These are phyloP conservation scores for Endogone sp. DNA, from an alignment of 192 early-diverging fungal species.

Conservation along the genomic window DNA sequence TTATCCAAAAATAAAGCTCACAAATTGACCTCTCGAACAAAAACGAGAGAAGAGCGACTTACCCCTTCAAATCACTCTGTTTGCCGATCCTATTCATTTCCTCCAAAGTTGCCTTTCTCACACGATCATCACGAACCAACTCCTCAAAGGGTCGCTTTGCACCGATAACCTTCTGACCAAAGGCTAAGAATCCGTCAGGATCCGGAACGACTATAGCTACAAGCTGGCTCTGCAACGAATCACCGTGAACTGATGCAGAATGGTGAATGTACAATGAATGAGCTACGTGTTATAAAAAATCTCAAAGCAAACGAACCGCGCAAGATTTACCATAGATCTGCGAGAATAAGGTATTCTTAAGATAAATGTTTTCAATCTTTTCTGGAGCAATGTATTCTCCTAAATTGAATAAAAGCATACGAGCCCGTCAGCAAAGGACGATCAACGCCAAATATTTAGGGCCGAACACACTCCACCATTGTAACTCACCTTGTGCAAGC, in stretches of 20 bases:
- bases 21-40: neutral
- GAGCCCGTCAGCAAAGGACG: conserved; percentile 5
- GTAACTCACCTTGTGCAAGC: conserved; percentile 54
- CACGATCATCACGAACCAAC: conserved; percentile 50
- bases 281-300: neutral
- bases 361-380: conserved; percentile 70
- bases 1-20: neutral
- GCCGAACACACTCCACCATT: too few relatives aligned
- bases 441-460: conserved; percentile 30
- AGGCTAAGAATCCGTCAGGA: conserved; percentile 37
- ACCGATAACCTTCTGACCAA: conserved; percentile 44
- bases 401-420: too few relatives aligned
- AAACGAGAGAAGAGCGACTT: conserved; percentile 3
- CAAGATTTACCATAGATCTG: conserved; percentile 50
- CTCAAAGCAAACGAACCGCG: neutral
- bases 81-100: conserved; percentile 53
- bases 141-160: conserved; percentile 39
- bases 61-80: conserved; percentile 52
- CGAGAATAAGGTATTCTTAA: conserved; percentile 53
- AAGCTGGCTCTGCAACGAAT: conserved; percentile 66
- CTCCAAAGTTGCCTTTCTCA: conserved; percentile 42
- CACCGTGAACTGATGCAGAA: conserved; percentile 62
- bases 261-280: too few relatives aligned
- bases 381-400: conserved; percentile 83
- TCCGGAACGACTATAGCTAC: conserved; percentile 80